Evolutionary conservation across 23 red algal species (phyloP).

Genomic region (Gracilaria domingensis): DNA sequence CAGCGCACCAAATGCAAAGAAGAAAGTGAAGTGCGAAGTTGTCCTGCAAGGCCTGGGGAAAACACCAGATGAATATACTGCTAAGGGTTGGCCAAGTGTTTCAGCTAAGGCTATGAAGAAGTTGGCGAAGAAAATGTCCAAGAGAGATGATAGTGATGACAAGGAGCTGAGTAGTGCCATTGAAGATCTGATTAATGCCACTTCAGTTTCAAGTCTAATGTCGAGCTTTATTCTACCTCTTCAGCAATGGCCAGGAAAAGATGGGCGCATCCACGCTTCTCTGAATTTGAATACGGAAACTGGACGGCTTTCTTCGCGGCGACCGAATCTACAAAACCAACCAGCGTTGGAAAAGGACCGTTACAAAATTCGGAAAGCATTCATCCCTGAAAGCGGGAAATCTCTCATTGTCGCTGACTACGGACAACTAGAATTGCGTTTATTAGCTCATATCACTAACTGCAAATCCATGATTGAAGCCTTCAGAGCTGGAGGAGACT

Average conservation of each 20-base stretch:
- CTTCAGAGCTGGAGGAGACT: constrained; percentile 89
- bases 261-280: constrained; percentile 87
- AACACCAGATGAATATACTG: constrained; percentile 52
- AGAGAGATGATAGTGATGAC: constrained; percentile 31
- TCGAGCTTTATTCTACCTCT: constrained; percentile 85
- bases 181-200: constrained; percentile 76
- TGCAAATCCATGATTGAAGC: constrained; percentile 94
- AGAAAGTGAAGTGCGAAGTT: constrained; percentile 71
- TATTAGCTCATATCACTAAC: constrained; percentile 88
- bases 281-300: constrained; percentile 96
- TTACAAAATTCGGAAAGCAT: constrained; percentile 84
- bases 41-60: constrained; percentile 66
- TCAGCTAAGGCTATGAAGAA: constrained; percentile 62
- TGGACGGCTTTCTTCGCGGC: constrained; percentile 82
- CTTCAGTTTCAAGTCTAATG: constrained; percentile 73
- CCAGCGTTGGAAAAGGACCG: constrained; percentile 95
- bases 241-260: constrained; percentile 67
- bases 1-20: neutral
- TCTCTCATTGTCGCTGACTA: constrained; percentile 92
- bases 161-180: constrained; percentile 62
- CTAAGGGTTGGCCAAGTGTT: constrained; percentile 73
- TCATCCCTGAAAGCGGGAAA: constrained; percentile 80
- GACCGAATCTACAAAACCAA: constrained; percentile 96
- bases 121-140: constrained; percentile 56
- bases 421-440: constrained; percentile 89